phyloP scores from a whole-genome alignment of 106 monocot species.

The Apostasia shenzhenica region DNA sequence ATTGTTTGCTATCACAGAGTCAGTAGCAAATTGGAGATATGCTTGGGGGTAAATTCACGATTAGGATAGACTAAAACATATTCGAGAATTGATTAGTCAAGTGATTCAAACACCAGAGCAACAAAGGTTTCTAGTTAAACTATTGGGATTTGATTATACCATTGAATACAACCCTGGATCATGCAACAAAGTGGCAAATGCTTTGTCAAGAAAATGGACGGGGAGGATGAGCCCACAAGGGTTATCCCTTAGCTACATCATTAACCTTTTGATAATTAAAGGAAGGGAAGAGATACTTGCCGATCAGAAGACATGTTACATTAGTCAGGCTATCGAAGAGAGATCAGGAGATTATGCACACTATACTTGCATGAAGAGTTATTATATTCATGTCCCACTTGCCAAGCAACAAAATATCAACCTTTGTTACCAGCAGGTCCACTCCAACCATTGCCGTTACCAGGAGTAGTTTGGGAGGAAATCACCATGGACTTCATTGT shows the following conservation, averaged over 20 bases:
- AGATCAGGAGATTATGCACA: neutral
- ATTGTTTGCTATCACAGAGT: neutral
- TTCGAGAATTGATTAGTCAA: conserved; percentile 4
- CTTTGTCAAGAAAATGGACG: neutral
- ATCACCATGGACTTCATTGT: too few relatives aligned
- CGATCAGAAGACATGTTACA: neutral
- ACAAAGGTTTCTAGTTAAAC: neutral
- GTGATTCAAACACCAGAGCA: neutral
- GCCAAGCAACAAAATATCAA: neutral
- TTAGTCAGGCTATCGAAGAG: neutral
- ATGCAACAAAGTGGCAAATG: conserved; percentile 3
- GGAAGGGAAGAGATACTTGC: neutral
- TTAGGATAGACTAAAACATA: neutral
- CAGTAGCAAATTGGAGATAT: conserved; percentile 8
- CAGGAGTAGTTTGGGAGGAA: too few relatives aligned
- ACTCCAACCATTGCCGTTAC: too few relatives aligned
- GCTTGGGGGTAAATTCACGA: neutral
- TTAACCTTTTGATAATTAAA: neutral
- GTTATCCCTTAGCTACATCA: too few relatives aligned
- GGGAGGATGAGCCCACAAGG: neutral
- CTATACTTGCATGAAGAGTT: neutral
- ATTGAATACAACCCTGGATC: neutral
- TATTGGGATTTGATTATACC: neutral
- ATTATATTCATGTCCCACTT: neutral
- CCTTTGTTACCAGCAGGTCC: too few relatives aligned